These are phyloP conservation scores for Agrocybe pediades DNA, from an alignment of 768 basidiomycete genomes.

Conservation along the genomic window DNA sequence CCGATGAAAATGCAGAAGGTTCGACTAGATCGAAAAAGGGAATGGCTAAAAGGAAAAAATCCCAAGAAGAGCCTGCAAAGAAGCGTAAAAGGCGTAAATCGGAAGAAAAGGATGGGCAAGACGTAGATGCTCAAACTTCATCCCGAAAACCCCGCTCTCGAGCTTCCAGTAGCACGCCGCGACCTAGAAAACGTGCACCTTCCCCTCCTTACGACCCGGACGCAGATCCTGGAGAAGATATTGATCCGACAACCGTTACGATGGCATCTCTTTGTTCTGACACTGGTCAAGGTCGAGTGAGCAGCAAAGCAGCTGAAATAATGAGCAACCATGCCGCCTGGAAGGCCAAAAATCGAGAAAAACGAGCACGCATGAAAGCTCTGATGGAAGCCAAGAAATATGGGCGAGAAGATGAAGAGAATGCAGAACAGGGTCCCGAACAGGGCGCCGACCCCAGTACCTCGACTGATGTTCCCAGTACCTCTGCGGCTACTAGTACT, in stretches of 20 bases:
- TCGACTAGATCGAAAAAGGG: neutral
- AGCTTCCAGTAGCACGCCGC: conserved; percentile 28
- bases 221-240: conserved; percentile 70
- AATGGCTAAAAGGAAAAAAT: conserved; percentile 3
- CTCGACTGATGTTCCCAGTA: conserved; percentile 13
- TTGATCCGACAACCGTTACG: conserved; percentile 82
- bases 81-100: conserved; percentile 16
- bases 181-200: conserved; percentile 44
- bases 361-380: conserved; percentile 60
- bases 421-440: conserved; percentile 25
- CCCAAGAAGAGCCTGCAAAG: conserved; percentile 1
- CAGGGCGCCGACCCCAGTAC: conserved; percentile 18
- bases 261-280: conserved; percentile 83
- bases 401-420: conserved; percentile 56
- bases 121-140: conserved; percentile 8
- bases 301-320: conserved; percentile 75
- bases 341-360: conserved; percentile 71
- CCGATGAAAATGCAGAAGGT: neutral
- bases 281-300: conserved; percentile 76
- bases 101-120: conserved; percentile 15
- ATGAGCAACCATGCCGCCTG: conserved; percentile 69
- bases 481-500: conserved; percentile 14
- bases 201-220: conserved; percentile 60
- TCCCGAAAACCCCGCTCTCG: conserved; percentile 14
- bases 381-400: conserved; percentile 77